Evolutionary conservation across 2,329 filamentous ascomycete genomes (phyloP), one percentile per base, ranked within the genome.

Genomic region (Nakataea oryzae): DNA sequence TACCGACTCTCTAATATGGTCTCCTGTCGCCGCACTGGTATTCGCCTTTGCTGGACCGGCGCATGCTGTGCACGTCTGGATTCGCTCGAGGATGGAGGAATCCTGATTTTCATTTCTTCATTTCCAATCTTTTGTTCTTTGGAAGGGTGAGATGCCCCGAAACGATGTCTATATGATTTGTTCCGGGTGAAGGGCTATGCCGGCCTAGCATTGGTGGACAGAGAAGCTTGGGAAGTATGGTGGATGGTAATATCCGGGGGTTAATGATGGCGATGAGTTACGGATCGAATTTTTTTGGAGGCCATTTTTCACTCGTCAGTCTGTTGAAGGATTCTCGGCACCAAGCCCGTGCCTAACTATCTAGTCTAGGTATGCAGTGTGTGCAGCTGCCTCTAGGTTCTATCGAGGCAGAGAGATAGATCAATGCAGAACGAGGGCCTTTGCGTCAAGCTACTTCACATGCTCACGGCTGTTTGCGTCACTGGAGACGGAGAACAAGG

Each of bases 81-180:
- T 50, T 50, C 41, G 21, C 41, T 50, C 41, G 41, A 50, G 41
- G 21, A 50, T 50, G 41, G 21, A 24, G 17, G 41, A 11, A 3
- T n/a, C 41, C 41, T 50, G 41, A 50, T n/a, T 9, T 50, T 50
- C 41, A 50, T 50, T 50, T 50, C 41, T 50, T 50, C 41, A 17
- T 50, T 47, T 11, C 41, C 41, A 50, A 50, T 62, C 61, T 61
- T 59, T 62, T 66, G 66, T 67, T 66, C 70, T 68, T 68, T 68
- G 41, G 41, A 50, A 50, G 41, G 41, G 41, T 24, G 21, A 9
- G 21, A 50, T n/a, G 7, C 21, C 41, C 41, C 9, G 21, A 24
- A n/a, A 50, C 24, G 21, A 50, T 24, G 41, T 50, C 41, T 24
- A 50, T 13, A 50, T 50, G 41, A 50, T 50, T 50, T 50, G 41